phyloP scores from a whole-genome alignment of 495 filamentous ascomycete genomes.

The Podospora sp. region DNA sequence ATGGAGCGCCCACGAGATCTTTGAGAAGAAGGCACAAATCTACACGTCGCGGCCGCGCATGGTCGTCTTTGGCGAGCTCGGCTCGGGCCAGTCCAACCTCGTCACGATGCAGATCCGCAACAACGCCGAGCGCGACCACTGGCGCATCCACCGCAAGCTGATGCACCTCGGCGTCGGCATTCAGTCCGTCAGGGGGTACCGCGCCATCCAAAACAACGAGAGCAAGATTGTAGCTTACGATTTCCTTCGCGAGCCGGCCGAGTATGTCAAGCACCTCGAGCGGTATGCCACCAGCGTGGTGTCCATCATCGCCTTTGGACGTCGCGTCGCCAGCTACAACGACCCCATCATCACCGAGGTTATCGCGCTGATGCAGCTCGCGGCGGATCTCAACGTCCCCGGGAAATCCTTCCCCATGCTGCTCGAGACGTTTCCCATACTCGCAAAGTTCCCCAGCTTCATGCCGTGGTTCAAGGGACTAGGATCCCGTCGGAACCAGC shows the following conservation, averaged over 20 bases:
- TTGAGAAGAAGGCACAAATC: conserved; percentile 60
- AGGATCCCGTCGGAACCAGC: conserved; percentile 41
- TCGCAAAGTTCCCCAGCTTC: conserved; percentile 57
- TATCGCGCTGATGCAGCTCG: conserved; percentile 64
- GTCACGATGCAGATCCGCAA: conserved; percentile 57
- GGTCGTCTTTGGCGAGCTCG: conserved; percentile 63
- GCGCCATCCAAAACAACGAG: conserved; percentile 63
- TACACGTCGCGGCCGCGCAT: conserved; percentile 58
- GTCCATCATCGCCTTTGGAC: conserved; percentile 64
- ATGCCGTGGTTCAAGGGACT: conserved; percentile 65
- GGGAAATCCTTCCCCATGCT: conserved; percentile 64
- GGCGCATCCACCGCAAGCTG: conserved; percentile 63
- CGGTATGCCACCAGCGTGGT: conserved; percentile 67
- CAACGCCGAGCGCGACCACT: conserved; percentile 57
- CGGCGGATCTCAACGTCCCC: conserved; percentile 66
- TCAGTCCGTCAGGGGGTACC: conserved; percentile 62
- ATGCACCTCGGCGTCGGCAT: conserved; percentile 63
- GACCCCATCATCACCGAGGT: conserved; percentile 64
- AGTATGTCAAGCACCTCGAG: conserved; percentile 65
- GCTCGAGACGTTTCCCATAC: conserved; percentile 60
- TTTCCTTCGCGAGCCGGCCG: conserved; percentile 47
- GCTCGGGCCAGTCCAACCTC: conserved; percentile 59
- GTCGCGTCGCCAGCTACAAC: conserved; percentile 59
- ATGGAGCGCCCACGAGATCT: conserved; percentile 57
- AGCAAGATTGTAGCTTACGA: conserved; percentile 56